Evolutionary conservation across 495 filamentous ascomycete genomes (phyloP).

Genomic region (Tirmania nivea): DNA sequence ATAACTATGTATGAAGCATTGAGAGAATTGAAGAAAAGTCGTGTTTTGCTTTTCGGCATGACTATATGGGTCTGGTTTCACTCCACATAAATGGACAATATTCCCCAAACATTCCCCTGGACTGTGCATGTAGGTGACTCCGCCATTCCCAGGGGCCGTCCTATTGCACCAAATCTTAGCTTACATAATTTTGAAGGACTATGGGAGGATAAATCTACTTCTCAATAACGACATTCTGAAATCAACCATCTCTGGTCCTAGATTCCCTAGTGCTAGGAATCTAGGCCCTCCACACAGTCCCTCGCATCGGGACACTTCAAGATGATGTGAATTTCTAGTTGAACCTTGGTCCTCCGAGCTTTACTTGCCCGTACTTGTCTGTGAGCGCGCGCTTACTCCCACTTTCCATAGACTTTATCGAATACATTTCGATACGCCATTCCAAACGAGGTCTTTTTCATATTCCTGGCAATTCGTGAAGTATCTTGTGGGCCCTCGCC

Average conservation of each 20-base stretch:
- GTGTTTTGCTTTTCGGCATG: slow-evolving; percentile 35
- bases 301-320: slow-evolving; percentile 80
- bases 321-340: slow-evolving; percentile 83
- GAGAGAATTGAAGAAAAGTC: slow-evolving; percentile 69
- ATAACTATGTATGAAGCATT: slow-evolving; percentile 61
- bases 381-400: background rate
- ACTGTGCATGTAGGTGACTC: slow-evolving; percentile 68
- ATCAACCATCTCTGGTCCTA: slow-evolving; percentile 55
- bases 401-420: background rate
- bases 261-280: slow-evolving; percentile 71
- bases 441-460: background rate
- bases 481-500: background rate
- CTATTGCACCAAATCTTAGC: background rate
- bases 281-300: slow-evolving; percentile 57
- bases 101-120: slow-evolving; percentile 81
- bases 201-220: slow-evolving; percentile 27
- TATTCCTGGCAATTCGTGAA: background rate
- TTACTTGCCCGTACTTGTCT: background rate
- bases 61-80: slow-evolving; percentile 35
- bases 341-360: slow-evolving; percentile 41
- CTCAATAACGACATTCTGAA: slow-evolving; percentile 81
- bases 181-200: background rate
- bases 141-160: slow-evolving; percentile 25
- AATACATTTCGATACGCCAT: background rate
- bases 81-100: slow-evolving; percentile 81